Evolutionary conservation across 495 filamentous ascomycete species (phyloP).

Genomic region (Penicillium daleae): DNA sequence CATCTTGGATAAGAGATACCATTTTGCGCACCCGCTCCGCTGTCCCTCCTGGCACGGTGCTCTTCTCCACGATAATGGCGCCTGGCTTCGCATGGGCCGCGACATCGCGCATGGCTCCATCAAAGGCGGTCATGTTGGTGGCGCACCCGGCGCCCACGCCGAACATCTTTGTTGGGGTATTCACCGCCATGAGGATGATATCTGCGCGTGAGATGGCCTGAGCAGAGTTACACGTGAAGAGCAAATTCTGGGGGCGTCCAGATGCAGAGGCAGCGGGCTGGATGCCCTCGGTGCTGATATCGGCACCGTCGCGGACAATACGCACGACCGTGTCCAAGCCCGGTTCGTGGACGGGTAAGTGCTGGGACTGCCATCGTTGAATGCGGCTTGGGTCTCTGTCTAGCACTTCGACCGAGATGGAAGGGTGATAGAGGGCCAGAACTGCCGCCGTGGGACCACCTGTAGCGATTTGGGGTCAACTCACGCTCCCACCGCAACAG

Average conservation of each 20-base stretch:
- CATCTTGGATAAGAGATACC: conserved; percentile 35
- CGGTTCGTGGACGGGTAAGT: conserved; percentile 79
- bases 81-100: conserved; percentile 66
- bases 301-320: conserved; percentile 61
- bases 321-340: conserved; percentile 70
- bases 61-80: conserved; percentile 82
- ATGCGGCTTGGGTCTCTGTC: conserved; percentile 70
- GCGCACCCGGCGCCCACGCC: conserved; percentile 73
- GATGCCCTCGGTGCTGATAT: conserved; percentile 11
- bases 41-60: conserved; percentile 80
- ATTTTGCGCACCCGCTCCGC: conserved; percentile 70
- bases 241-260: conserved; percentile 58
- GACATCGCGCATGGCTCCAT: conserved; percentile 68
- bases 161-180: conserved; percentile 77
- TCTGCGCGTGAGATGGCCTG: conserved; percentile 67
- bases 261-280: background rate
- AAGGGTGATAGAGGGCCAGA: conserved; percentile 71
- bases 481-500: background rate
- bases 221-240: conserved; percentile 71
- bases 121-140: conserved; percentile 73
- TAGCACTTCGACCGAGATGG: conserved; percentile 70
- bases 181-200: conserved; percentile 77
- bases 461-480: conserved; percentile 23
- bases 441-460: conserved; percentile 79
- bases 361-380: conserved; percentile 69